Conservation (phyloP, 106 monocot species). For the Acorus calamus region DNA sequence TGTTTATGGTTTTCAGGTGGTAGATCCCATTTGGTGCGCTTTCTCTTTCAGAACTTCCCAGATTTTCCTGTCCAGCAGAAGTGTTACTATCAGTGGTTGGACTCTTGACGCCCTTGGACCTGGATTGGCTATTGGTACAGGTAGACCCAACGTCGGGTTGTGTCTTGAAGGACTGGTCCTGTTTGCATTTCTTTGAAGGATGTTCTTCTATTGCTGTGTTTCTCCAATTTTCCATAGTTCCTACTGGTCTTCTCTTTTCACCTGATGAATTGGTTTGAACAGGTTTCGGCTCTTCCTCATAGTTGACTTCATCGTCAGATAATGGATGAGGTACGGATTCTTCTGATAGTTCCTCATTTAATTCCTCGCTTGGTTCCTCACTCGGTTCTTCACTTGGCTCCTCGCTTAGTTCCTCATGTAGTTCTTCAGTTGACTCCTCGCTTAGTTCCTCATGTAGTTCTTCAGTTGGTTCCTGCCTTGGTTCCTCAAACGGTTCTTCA, state of each 20-base stretch:
- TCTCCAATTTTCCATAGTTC: not conserved
- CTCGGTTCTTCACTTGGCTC: not conserved
- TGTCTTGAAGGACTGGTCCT: no score
- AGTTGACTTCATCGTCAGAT: not conserved
- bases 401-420: not conserved
- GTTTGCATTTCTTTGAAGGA: not conserved
- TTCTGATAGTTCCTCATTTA: not conserved
- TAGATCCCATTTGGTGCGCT: constrained; percentile 8
- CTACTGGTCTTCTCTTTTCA: constrained; percentile 2
- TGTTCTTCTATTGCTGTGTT: constrained; percentile 7
- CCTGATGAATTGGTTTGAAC: not conserved
- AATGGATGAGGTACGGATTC: not conserved
- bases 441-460: constrained; percentile 3
- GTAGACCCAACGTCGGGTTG: not conserved
- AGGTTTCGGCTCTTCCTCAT: not conserved
- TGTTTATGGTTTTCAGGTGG: not conserved
- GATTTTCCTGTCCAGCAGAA: constrained; percentile 6
- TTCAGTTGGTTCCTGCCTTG: not conserved
- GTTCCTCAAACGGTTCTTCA: no score
- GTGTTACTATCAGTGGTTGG: not conserved
- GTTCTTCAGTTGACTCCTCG: not conserved
- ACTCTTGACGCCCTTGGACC: not conserved
- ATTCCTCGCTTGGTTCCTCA: constrained; percentile 3
- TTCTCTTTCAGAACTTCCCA: constrained; percentile 22
- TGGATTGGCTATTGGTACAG: not conserved